Percentiles rank a stretch among this genome's conserved stretches.
phyloP scores from a whole-genome alignment of 768 basidiomycete genomes.

The Dioszegia hungarica region DNA sequence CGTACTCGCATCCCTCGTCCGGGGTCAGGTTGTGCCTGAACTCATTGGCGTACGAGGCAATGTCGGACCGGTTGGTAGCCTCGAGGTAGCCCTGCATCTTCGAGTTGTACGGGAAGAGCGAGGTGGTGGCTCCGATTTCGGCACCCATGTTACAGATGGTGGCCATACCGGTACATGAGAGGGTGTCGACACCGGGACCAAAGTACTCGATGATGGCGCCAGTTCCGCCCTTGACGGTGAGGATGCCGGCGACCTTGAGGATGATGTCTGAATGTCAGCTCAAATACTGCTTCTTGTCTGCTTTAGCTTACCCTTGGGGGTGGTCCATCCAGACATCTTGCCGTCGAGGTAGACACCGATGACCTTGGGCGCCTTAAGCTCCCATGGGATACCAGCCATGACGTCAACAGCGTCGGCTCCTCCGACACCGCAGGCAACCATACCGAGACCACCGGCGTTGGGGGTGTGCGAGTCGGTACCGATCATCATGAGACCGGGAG shows the following conservation, averaged over 20 bases:
- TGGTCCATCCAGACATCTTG: constrained; percentile 93
- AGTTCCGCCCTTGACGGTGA: constrained; percentile 99
- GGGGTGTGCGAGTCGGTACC: constrained; percentile 99
- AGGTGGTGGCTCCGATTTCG: constrained; percentile 98
- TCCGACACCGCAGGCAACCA: constrained; percentile 99
- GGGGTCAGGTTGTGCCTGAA: constrained; percentile 88
- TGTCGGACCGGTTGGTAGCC: constrained; percentile 85
- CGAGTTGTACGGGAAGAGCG: constrained; percentile 95
- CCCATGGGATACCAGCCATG: constrained; percentile 97
- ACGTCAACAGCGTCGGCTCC: constrained; percentile 99
- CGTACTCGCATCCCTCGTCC: constrained; percentile 85
- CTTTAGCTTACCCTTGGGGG: constrained; percentile 74
- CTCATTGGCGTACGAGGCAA: constrained; percentile 78
- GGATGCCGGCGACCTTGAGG: constrained; percentile 96
- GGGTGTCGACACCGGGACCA: constrained; percentile 88
- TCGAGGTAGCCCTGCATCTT: constrained; percentile 91
- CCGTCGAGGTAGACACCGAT: constrained; percentile 96
- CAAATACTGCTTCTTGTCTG: neutral
- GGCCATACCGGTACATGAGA: constrained; percentile 98
- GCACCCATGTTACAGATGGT: constrained; percentile 99
- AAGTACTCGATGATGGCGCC: constrained; percentile 98
- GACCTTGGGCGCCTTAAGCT: constrained; percentile 98
- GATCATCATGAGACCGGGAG: constrained; percentile 99
- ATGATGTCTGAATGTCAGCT: constrained; percentile 69
- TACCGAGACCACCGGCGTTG: constrained; percentile 97